These are phyloP conservation scores for Barnettozyma botsteinii DNA, from an alignment of 805 yeast species.

Conservation along the genomic window DNA sequence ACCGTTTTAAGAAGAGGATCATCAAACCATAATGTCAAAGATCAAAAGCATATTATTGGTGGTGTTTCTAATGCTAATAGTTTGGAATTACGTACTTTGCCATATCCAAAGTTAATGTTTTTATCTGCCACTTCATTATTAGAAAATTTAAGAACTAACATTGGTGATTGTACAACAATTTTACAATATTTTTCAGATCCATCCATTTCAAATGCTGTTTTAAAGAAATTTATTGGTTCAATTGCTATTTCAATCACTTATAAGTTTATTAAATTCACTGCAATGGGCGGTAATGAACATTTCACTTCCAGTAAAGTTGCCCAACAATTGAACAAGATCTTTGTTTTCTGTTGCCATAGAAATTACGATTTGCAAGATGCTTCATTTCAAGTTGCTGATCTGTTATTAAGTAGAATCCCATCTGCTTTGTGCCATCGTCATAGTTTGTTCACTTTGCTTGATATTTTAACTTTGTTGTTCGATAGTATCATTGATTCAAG, in stretches of 20 bases:
- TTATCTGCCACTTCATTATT: constrained; percentile 74
- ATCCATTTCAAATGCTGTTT: constrained; percentile 60
- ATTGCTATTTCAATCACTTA: constrained; percentile 56
- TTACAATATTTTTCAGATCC: constrained; percentile 84
- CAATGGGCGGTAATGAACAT: constrained; percentile 46
- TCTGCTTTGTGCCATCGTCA: constrained; percentile 70
- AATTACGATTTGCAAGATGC: constrained; percentile 67
- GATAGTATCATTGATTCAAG: constrained; percentile 81
- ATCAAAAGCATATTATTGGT: constrained; percentile 57
- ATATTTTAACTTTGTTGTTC: constrained; percentile 69
- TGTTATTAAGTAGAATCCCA: constrained; percentile 61
- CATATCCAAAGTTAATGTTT: constrained; percentile 80
- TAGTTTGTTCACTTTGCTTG: constrained; percentile 74
- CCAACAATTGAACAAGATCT: constrained; percentile 59
- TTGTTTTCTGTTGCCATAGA: constrained; percentile 74
- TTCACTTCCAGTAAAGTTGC: constrained; percentile 59
- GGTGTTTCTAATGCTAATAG: constrained; percentile 36
- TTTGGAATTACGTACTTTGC: constrained; percentile 46
- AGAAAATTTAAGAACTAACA: constrained; percentile 70
- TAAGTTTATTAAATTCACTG: constrained; percentile 43
- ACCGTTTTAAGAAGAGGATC: constrained; percentile 87
- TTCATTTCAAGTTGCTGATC: constrained; percentile 72
- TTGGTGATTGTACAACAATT: constrained; percentile 77
- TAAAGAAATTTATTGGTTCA: constrained; percentile 61
- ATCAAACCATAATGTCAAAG: constrained; percentile 70